phyloP scores from a whole-genome alignment of 2,329 filamentous ascomycete genomes.

The Gaeumannomyces tritici region DNA sequence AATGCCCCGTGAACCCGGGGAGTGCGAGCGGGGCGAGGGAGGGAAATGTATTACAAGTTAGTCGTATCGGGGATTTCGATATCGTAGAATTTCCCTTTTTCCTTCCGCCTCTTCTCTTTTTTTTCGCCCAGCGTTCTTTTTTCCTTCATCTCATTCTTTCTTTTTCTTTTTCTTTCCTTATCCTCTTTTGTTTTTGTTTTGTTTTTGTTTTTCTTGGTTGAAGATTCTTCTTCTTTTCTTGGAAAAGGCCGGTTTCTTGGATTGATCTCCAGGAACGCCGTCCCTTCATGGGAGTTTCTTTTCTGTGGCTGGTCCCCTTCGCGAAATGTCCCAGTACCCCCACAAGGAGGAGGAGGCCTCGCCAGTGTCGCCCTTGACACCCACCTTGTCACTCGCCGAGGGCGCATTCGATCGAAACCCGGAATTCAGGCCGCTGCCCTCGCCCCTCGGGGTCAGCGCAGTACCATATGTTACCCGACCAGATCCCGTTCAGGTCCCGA shows the following conservation, averaged over 20 bases:
- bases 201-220: background rate
- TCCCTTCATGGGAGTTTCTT: background rate
- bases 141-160: background rate
- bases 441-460: background rate
- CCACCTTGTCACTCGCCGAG: background rate
- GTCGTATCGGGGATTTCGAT: background rate
- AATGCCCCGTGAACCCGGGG: background rate
- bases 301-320: background rate
- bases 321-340: background rate
- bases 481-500: background rate
- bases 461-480: background rate
- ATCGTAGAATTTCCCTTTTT: background rate
- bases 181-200: background rate
- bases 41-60: background rate
- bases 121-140: background rate
- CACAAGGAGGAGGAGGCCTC: constrained; percentile 1
- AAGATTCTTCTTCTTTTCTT: background rate
- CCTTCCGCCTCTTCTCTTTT: background rate
- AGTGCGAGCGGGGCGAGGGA: background rate
- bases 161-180: background rate
- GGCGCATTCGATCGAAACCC: too few relatives aligned
- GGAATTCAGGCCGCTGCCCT: background rate
- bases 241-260: background rate
- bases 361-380: constrained; percentile 1
- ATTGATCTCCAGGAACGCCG: background rate